These are phyloP conservation scores for Lantana camara DNA, from an alignment of 257 asterid genomes.

Conservation along the genomic window DNA sequence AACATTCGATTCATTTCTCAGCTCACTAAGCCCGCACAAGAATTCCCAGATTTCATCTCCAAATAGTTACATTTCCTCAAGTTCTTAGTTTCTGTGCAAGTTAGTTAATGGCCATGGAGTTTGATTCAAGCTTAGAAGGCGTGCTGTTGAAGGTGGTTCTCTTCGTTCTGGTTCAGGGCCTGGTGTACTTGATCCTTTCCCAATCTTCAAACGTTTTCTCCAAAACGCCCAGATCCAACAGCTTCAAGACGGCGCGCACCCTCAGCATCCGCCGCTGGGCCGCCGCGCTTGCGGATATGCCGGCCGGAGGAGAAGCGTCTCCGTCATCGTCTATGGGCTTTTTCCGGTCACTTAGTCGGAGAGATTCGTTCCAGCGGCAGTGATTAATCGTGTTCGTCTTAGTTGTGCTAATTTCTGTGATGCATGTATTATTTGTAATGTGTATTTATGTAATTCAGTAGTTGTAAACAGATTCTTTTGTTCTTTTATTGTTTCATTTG, in stretches of 20 bases:
- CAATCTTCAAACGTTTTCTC: slow-evolving; percentile 70
- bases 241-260: slow-evolving; percentile 61
- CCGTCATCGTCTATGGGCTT: slow-evolving; percentile 37
- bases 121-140: slow-evolving; percentile 24
- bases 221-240: slow-evolving; percentile 46
- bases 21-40: too few species aligned
- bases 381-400: too few species aligned
- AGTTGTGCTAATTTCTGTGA: too few species aligned
- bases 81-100: too few species aligned
- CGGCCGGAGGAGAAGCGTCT: slow-evolving; percentile 57
- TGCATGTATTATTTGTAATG: background rate
- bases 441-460: background rate
- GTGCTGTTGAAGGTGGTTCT: slow-evolving; percentile 52
- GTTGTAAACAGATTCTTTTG: background rate
- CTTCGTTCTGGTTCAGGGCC: slow-evolving; percentile 62
- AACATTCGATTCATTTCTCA: background rate
- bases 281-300: slow-evolving; percentile 60
- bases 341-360: slow-evolving; percentile 43
- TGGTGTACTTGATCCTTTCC: slow-evolving; percentile 63
- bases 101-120: slow-evolving; percentile 39
- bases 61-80: too few species aligned
- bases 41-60: background rate
- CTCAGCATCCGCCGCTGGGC: slow-evolving; percentile 77
- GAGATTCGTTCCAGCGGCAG: slow-evolving; percentile 4
- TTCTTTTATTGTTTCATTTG: slow-evolving; percentile 1